Evolutionary conservation across 352 stramenopile genomes (phyloP).

Genomic region (Phytophthora citrophthora): DNA sequence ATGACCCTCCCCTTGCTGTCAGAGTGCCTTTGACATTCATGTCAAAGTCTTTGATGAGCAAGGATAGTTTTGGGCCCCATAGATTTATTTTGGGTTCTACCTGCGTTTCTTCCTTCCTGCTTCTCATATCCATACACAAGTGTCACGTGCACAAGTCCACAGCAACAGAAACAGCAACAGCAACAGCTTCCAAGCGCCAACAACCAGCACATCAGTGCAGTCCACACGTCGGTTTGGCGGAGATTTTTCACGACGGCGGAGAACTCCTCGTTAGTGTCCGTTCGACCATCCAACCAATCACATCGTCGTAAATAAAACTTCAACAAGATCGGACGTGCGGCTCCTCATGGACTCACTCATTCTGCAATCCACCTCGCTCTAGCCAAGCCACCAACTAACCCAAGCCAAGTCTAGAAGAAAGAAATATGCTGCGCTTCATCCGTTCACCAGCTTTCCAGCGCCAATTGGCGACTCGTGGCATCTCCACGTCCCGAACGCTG

Average conservation of each 20-base stretch:
- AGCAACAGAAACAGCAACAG: background rate
- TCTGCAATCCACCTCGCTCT: conserved; percentile 6
- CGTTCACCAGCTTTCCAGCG: conserved; percentile 20
- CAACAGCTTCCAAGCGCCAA: too few species aligned
- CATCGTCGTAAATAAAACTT: conserved; percentile 14
- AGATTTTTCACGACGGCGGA: background rate
- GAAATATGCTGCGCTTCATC: conserved; percentile 24
- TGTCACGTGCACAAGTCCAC: too few species aligned
- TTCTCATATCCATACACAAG: too few species aligned
- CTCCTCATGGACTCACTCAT: too few species aligned
- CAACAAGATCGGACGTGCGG: conserved; percentile 11
- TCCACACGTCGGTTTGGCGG: background rate
- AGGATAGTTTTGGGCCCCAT: too few species aligned
- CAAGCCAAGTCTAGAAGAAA: conserved; percentile 1
- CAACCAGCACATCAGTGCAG: too few species aligned
- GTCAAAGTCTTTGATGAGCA: too few species aligned
- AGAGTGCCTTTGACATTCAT: too few species aligned
- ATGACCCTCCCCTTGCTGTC: too few species aligned
- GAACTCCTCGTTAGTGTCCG: conserved; percentile 2
- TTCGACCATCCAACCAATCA: conserved; percentile 12
- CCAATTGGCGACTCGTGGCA: conserved; percentile 10
- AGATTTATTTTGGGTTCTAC: too few species aligned
- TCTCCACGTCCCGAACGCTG: conserved; percentile 14
- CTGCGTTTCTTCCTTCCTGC: too few species aligned
- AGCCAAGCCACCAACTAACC: conserved; percentile 1